phyloP scores from a whole-genome alignment of 352 stramenopile species.

The Elongisporangium undulatum region DNA sequence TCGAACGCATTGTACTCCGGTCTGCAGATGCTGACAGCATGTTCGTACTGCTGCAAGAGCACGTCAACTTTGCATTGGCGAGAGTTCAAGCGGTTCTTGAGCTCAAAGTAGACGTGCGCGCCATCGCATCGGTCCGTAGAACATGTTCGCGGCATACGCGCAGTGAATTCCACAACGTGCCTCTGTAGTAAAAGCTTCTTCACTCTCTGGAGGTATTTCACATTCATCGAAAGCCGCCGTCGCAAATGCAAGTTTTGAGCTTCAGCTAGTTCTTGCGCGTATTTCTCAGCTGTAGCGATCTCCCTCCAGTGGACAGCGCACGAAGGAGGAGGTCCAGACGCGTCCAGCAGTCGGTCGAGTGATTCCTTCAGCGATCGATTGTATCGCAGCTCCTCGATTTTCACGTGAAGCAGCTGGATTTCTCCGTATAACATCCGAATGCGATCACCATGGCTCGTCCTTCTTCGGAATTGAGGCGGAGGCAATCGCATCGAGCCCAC shows the following conservation, averaged over 20 bases:
- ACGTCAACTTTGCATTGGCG: neutral
- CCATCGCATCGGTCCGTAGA: neutral
- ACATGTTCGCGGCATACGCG: neutral
- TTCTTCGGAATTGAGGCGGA: neutral
- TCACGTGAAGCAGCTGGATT: neutral
- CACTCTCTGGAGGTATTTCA: neutral
- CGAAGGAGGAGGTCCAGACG: too few species aligned
- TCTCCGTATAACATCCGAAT: neutral
- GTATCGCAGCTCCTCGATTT: neutral
- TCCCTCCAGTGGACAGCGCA: neutral
- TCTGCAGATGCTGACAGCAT: neutral
- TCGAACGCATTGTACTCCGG: neutral
- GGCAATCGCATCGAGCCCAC: neutral
- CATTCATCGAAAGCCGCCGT: neutral
- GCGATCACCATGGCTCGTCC: neutral
- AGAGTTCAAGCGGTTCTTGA: neutral
- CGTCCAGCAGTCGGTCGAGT: neutral
- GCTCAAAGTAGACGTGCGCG: neutral
- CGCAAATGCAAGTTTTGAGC: neutral
- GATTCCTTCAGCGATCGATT: neutral
- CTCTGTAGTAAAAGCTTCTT: neutral
- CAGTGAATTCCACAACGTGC: neutral
- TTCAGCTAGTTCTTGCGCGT: neutral
- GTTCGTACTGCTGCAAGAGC: neutral
- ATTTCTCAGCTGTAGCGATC: neutral